Evolutionary conservation across 441 rosid species (phyloP), one percentile per base, ranked within the genome.

Genomic region (Bocquillonia castaneifolia): DNA sequence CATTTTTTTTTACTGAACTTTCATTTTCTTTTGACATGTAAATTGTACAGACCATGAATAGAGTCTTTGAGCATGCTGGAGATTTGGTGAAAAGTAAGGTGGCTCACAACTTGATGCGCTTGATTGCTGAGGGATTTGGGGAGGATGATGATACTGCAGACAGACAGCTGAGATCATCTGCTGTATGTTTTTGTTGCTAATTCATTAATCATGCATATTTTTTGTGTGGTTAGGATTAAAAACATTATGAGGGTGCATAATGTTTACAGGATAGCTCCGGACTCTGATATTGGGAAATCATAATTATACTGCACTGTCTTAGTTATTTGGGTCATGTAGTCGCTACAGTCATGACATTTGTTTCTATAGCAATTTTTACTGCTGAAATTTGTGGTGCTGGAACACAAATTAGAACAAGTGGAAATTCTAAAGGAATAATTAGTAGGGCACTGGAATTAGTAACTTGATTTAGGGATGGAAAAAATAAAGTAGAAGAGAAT

Each of bases 81-180:
- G 96, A 89, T 83, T 73, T 94, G 71, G 96, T 94, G 65, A 87
- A 94, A 79, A 77, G 84, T 76, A 94, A 94, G 82, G 96, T 94
- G 80, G 97, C 92, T 8, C 97, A 94, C 76, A 94, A 91, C 80
- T 80, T 94, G 78, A 94, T 94, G 94, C 87, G 92, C 64, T 79
- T 94, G 81, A 94, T 94, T 77, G 97, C 94, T 20, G 99, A 91
- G 82, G 99, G 97, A 60, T 88, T 94, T 68, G 96, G 99, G 36
- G 96, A 91, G 78, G 97, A 94, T 55, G 91, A 90, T 79, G 97
- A 88, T 69, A 76, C 80, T 48, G 92, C 96, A 64, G 93, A 94
- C 68, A 85, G 84, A 78, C 92, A 86, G 78, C 86, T 91, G 69
- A 87, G 96, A 85, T 81, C 88, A 64, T 94, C 96, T 66, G 97